phyloP scores from a whole-genome alignment of 306 rosid genomes.

The Medicago arabica region DNA sequence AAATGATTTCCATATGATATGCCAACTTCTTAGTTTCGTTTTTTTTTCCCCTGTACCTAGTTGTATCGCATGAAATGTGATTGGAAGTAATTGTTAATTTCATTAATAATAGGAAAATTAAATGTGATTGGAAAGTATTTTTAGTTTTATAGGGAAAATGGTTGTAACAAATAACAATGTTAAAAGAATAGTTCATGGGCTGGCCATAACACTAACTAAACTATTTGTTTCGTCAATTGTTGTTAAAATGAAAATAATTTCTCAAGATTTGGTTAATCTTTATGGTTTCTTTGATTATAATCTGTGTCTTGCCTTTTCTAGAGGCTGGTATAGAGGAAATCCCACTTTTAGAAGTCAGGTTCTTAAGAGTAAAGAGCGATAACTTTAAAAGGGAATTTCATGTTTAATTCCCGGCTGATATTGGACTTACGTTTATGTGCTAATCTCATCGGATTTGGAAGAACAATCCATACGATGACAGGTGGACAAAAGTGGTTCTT shows the following conservation, averaged over 20 bases:
- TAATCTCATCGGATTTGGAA: constrained; percentile 3
- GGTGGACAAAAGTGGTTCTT: constrained; percentile 26
- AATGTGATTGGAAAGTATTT: background rate
- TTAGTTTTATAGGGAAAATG: too few species aligned
- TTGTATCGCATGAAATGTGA: constrained; percentile 2
- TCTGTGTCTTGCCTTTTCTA: constrained; percentile 1
- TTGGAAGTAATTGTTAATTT: background rate
- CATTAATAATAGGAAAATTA: background rate
- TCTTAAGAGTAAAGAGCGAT: constrained; percentile 8
- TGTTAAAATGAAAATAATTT: constrained; percentile 2
- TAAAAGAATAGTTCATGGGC: background rate
- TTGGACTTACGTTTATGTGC: background rate
- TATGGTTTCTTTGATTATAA: constrained; percentile 5
- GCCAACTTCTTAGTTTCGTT: background rate
- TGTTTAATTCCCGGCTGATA: constrained; percentile 18
- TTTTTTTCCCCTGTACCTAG: background rate
- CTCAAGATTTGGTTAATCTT: constrained; percentile 1
- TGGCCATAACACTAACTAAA: background rate
- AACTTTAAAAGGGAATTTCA: constrained; percentile 7
- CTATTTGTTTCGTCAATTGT: background rate
- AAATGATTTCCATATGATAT: background rate
- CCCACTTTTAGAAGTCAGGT: constrained; percentile 11
- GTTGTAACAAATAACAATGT: background rate
- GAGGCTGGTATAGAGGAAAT: constrained; percentile 14
- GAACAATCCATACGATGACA: background rate